Percentiles rank a stretch among this genome's conserved stretches.
Evolutionary conservation across 1,284 basidiomycete species (phyloP).

Genomic region (Dichomitus squalens): DNA sequence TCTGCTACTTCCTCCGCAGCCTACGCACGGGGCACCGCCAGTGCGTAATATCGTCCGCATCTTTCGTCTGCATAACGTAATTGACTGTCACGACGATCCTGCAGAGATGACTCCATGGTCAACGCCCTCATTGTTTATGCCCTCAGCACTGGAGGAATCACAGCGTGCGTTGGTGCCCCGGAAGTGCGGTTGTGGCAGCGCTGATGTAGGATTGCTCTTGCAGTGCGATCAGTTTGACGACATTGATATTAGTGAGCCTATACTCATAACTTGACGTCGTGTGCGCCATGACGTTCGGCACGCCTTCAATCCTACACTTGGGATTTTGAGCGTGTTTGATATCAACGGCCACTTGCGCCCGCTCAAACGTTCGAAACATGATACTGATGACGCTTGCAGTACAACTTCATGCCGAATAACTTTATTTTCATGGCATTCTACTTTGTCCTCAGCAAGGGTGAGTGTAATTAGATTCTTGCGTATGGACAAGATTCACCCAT

Average conservation of each 20-base stretch:
- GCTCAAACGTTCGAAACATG: too few relatives aligned
- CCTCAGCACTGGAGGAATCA: conserved; percentile 63
- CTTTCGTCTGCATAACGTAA: neutral
- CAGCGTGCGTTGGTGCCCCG: conserved; percentile 50
- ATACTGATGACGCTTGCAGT: conserved; percentile 39
- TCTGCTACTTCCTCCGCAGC: conserved; percentile 54
- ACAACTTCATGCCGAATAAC: conserved; percentile 55
- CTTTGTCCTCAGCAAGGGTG: conserved; percentile 67
- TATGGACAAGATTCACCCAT: neutral
- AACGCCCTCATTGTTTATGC: conserved; percentile 54
- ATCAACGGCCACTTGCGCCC: too few relatives aligned
- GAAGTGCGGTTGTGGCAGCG: too few relatives aligned
- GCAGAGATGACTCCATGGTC: conserved; percentile 63
- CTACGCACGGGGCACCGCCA: conserved; percentile 49
- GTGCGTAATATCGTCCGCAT: conserved; percentile 30
- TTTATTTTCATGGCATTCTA: conserved; percentile 61
- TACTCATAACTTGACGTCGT: neutral
- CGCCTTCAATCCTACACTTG: neutral
- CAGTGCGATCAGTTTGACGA: conserved; percentile 60
- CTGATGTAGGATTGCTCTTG: too few relatives aligned
- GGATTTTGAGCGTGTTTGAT: neutral
- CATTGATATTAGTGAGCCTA: conserved; percentile 53
- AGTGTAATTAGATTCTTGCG: conserved; percentile 1
- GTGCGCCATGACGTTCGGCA: neutral
- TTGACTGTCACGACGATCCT: neutral